Conservation (phyloP, 2,329 filamentous ascomycete species). For the Stemphylium beticola region DNA sequence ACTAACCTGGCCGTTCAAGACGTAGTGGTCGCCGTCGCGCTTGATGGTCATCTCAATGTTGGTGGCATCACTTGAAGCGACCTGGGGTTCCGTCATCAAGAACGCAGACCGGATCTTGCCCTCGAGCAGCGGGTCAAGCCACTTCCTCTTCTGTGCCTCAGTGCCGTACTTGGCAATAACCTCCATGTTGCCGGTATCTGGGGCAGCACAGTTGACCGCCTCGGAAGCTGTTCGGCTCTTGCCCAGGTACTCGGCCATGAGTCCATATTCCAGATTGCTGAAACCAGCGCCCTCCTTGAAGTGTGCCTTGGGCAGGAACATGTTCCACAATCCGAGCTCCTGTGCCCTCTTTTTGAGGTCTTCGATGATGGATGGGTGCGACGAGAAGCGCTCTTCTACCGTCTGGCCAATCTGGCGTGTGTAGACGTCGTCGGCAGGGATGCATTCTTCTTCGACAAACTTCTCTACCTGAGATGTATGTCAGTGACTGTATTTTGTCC, state of each 20-base stretch:
- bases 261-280: constrained; percentile 92
- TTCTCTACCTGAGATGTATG: constrained; percentile 72
- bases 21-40: constrained; percentile 83
- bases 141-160: constrained; percentile 81
- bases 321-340: constrained; percentile 91
- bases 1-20: constrained; percentile 82
- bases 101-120: constrained; percentile 89
- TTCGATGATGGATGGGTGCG: constrained; percentile 81
- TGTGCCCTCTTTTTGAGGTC: constrained; percentile 85
- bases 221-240: constrained; percentile 75
- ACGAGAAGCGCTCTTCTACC: constrained; percentile 73
- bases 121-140: constrained; percentile 80
- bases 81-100: constrained; percentile 90
- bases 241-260: constrained; percentile 96
- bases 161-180: constrained; percentile 91
- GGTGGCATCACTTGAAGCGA: constrained; percentile 88
- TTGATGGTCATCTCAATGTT: constrained; percentile 88
- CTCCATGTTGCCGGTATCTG: constrained; percentile 96
- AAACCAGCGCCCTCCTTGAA: constrained; percentile 95
- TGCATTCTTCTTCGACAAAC: constrained; percentile 94
- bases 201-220: constrained; percentile 87
- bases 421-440: constrained; percentile 77
- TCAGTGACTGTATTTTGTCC: background rate
- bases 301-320: constrained; percentile 94
- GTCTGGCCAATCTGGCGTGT: constrained; percentile 80